phyloP scores from a whole-genome alignment of 805 yeast genomes.

The Priceomyces carsonii region DNA sequence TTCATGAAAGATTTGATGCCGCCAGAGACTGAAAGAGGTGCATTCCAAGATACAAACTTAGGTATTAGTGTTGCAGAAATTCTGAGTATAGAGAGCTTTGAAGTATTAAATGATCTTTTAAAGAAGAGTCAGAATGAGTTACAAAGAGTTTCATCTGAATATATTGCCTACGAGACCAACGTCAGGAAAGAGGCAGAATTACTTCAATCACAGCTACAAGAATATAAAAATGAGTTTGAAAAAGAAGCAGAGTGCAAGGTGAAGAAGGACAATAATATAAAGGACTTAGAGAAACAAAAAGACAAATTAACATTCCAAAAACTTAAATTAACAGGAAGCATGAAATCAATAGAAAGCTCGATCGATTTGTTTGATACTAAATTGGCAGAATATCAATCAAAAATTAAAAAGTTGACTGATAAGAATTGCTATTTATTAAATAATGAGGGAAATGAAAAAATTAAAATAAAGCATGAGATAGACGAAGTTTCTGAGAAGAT shows the following conservation, averaged over 20 bases:
- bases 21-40: background rate
- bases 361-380: slow-evolving; percentile 20
- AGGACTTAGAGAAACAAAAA: slow-evolving; percentile 29
- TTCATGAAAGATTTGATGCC: slow-evolving; percentile 6
- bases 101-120: slow-evolving; percentile 24
- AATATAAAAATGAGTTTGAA: slow-evolving; percentile 38
- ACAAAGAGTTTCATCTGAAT: slow-evolving; percentile 19
- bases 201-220: slow-evolving; percentile 27
- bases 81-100: slow-evolving; percentile 16
- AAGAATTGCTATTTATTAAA: slow-evolving; percentile 22
- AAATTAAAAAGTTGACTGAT: slow-evolving; percentile 22
- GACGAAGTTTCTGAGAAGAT: slow-evolving; percentile 14
- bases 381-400: slow-evolving; percentile 15
- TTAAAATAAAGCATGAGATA: slow-evolving; percentile 19
- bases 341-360: slow-evolving; percentile 19
- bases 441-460: slow-evolving; percentile 23
- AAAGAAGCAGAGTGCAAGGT: slow-evolving; percentile 31
- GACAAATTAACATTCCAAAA: slow-evolving; percentile 34
- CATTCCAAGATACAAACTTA: background rate
- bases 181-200: slow-evolving; percentile 13
- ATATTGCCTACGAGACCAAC: slow-evolving; percentile 15
- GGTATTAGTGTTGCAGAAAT: slow-evolving; percentile 9
- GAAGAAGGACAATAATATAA: slow-evolving; percentile 31
- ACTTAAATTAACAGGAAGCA: slow-evolving; percentile 26
- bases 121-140: slow-evolving; percentile 27